Evolutionary conservation across 1,139 yeast species (phyloP), one percentile per base, ranked within the genome.

Genomic region (Suhomyces ambrosiae): DNA sequence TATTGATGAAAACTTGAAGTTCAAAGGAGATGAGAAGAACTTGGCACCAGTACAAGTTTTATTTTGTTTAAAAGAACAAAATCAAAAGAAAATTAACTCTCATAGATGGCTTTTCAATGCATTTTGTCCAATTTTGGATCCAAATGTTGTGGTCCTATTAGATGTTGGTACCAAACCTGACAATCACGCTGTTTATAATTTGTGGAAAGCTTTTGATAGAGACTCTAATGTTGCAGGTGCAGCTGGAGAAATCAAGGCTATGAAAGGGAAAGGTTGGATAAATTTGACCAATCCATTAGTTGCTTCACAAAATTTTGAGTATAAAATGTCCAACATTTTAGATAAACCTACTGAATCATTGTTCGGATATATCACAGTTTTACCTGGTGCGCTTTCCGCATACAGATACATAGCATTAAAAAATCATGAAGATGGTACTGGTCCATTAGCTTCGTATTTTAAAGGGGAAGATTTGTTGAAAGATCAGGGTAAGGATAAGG

Each of bases 201-300:
- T 92, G 45, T 92, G 98, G 98, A 92, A 92, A 62, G 95, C 96
- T 0, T 92, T 92, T 59, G 97, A 92, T 59, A 77, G 83, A 52
- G 97, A 92, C 59, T 88, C 97, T 1, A 89, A 90, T 53, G 96
- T 90, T 39, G 98, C 96, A 1, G 98, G 97, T 48, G 97, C 96
- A 1, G 96, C 97, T 12, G 98, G 98, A 44, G 97, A 92, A 61
- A 89, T 92, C 55, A 86, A 85, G 46, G 89, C 97, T 1, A 85
- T 90, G 86, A 87, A 86, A 52, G 97, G 97, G 30, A 85, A 80
- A 55, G 85, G 82, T 12, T 87, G 96, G 76, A 56, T 68, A 17
- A 86, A 88, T 46, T 68, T 92, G 47, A 63, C 87, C 21, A 92
- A 90, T 57, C 98, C 98, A 3, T 68, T 92, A 33, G 96, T 92